Base-by-base conservation (phyloP, 352 stramenopile genomes). In the Pythium grandisporangium region DNA sequence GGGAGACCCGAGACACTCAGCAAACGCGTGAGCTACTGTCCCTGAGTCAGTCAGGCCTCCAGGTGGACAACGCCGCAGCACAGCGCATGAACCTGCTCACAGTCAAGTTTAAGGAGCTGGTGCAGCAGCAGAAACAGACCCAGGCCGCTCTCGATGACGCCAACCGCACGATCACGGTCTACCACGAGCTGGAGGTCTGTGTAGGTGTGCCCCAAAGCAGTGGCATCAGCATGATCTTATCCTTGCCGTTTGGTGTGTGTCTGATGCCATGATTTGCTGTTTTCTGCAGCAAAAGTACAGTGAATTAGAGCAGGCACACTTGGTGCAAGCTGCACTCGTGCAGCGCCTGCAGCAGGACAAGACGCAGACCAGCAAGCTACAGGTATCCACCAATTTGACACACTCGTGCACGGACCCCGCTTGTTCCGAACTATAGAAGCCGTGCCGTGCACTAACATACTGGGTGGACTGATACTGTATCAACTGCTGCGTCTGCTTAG, bases 261-360 rank as follows among this genome's bases (percentile, higher is more conserved):
- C 5, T 47, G 0, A 14, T 32, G 14, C 10, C 27, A 14, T 8
- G 27, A 32, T 32, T 32, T 32, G 14, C 14, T 32, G 5, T 42
- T 23, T 13, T 39, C 16, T 38, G 4, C 25, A 78, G 57, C 40
- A 34, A 5, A 68, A 62, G 7, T 69, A 84, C 33, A 24, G 39
- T 2, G 69, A 84, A 32, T 57, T 93, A 32, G 70, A 89, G 58
- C 63, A 82, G 37, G 79, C 79, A 13, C 76, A 93, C 43, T 30
- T 85, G 24, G 60, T 68, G 7, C 79, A 90, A 45, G 59, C 77
- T 17, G 61, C 59, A 17, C 63, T 84, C 10, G 52, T 89, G 4
- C 74, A 93, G 49, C 65, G 62, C 2, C 45, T 88, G 29, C 78
- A 89, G 50, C 62, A 70, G 8, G 76, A 86, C 41, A 83, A 75